A percentile compares a stretch with the other conserved stretches of the same genome.
These are phyloP conservation scores for Verticillium tricorpus DNA, from an alignment of 2,329 filamentous ascomycete genomes.

Conservation along the genomic window DNA sequence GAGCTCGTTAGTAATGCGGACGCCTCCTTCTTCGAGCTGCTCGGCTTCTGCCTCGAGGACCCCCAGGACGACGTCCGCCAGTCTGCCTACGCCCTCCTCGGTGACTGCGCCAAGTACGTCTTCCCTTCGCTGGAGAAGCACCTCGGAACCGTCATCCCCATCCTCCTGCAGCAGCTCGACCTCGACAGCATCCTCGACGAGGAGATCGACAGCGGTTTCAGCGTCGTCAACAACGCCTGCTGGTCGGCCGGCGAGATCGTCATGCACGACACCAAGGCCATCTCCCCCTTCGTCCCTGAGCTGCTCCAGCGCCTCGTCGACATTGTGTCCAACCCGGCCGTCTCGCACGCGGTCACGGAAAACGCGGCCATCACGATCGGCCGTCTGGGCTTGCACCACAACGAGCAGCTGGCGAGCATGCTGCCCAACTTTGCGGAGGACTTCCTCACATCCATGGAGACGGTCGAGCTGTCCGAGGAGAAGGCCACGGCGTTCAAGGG, in stretches of 20 bases:
- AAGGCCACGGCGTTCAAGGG: constrained; percentile 92
- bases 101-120: constrained; percentile 91
- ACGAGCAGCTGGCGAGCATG: constrained; percentile 71
- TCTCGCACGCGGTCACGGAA: constrained; percentile 83
- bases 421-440: constrained; percentile 75
- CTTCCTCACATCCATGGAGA: constrained; percentile 77
- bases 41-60: constrained; percentile 91
- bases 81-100: constrained; percentile 90
- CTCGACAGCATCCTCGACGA: constrained; percentile 72
- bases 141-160: constrained; percentile 69
- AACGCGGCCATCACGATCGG: constrained; percentile 94
- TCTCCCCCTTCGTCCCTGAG: constrained; percentile 72
- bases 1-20: constrained; percentile 72
- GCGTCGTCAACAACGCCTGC: constrained; percentile 96
- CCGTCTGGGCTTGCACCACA: constrained; percentile 75
- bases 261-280: constrained; percentile 68
- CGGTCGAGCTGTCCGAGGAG: constrained; percentile 84
- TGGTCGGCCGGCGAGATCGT: constrained; percentile 95
- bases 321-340: constrained; percentile 79
- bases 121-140: constrained; percentile 75
- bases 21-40: constrained; percentile 82
- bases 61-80: constrained; percentile 88
- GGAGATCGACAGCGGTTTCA: constrained; percentile 78
- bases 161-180: constrained; percentile 84
- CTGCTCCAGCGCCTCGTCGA: constrained; percentile 73